These are phyloP conservation scores for Pythium oligandrum DNA, from an alignment of 352 stramenopile species.

Conservation along the genomic window DNA sequence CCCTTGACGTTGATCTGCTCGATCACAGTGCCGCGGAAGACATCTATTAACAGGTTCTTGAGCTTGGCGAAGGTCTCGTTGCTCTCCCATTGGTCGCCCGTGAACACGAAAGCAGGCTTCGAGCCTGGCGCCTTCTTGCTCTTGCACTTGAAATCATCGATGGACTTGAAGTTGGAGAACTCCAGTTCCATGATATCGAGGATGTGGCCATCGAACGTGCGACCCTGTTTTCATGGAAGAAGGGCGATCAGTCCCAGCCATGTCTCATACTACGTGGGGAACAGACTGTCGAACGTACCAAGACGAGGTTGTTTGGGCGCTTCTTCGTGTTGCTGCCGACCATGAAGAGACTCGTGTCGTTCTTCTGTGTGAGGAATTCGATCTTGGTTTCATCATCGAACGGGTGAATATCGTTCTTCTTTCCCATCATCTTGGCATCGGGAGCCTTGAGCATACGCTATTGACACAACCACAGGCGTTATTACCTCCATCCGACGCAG, in stretches of 20 bases:
- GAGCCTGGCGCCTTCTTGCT: constrained; percentile 90
- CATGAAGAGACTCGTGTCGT: constrained; percentile 96
- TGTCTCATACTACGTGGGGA: too few species aligned
- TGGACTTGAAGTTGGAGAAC: constrained; percentile 93
- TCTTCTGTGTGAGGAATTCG: constrained; percentile 96
- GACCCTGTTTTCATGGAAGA: constrained; percentile 40
- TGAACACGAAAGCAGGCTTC: constrained; percentile 96
- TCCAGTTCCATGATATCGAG: constrained; percentile 98
- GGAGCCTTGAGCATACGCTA: constrained; percentile 86
- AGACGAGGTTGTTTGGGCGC: constrained; percentile 96
- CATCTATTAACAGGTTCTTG: constrained; percentile 95
- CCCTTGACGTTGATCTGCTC: constrained; percentile 93
- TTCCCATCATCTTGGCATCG: constrained; percentile 85
- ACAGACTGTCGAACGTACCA: constrained; percentile 34
- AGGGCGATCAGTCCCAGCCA: background rate
- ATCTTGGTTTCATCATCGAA: constrained; percentile 92
- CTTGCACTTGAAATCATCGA: constrained; percentile 92
- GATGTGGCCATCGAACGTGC: constrained; percentile 97
- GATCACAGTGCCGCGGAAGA: constrained; percentile 97
- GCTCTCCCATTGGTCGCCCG: constrained; percentile 92
- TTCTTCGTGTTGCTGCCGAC: constrained; percentile 98
- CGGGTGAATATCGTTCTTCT: constrained; percentile 93
- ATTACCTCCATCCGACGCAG: constrained; percentile 6
- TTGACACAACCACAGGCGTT: constrained; percentile 1
- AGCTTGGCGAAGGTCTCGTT: constrained; percentile 90